Percentiles rank a stretch among this genome's conserved stretches.
phyloP scores from a whole-genome alignment of 805 yeast genomes.

The Wickerhamomyces strasburgensis region DNA sequence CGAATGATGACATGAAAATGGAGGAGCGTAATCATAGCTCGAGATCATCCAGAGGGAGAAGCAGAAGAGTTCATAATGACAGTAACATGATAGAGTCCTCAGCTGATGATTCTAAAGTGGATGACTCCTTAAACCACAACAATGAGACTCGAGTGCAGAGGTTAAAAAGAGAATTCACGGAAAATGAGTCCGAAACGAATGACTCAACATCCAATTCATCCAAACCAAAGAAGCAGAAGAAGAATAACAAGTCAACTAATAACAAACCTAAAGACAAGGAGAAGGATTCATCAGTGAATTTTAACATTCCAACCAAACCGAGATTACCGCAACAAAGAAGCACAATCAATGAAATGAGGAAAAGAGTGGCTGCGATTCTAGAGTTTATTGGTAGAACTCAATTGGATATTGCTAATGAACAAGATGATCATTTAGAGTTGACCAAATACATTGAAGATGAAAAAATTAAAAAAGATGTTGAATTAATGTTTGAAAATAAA shows the following conservation, averaged over 20 bases:
- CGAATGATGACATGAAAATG: conserved; percentile 7
- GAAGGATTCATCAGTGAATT: conserved; percentile 36
- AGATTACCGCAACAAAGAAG: conserved; percentile 74
- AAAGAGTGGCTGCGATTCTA: conserved; percentile 82
- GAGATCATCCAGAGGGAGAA: conserved; percentile 3
- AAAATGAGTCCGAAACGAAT: conserved; percentile 17
- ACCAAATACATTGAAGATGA: conserved; percentile 42
- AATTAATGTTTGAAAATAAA: conserved; percentile 42
- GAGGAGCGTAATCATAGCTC: background rate
- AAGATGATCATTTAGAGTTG: conserved; percentile 48
- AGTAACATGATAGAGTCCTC: background rate
- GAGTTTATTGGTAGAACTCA: conserved; percentile 90
- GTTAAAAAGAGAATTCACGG: conserved; percentile 7
- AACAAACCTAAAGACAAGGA: conserved; percentile 14
- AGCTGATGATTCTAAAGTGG: background rate
- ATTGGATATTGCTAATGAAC: conserved; percentile 73
- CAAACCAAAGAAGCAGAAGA: conserved; percentile 12
- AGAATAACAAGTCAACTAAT: conserved; percentile 3
- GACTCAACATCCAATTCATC: conserved; percentile 11
- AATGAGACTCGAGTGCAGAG: conserved; percentile 6
- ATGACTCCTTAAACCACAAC: background rate
- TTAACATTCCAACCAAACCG: conserved; percentile 75
- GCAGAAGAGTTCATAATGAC: conserved; percentile 2
- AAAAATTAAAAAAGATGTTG: conserved; percentile 33
- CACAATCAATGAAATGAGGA: conserved; percentile 76